A percentile compares a stretch with the other conserved stretches of the same genome.
These are phyloP conservation scores for Alternaria sp. DNA, from an alignment of 2,329 filamentous ascomycete genomes.

Conservation along the genomic window DNA sequence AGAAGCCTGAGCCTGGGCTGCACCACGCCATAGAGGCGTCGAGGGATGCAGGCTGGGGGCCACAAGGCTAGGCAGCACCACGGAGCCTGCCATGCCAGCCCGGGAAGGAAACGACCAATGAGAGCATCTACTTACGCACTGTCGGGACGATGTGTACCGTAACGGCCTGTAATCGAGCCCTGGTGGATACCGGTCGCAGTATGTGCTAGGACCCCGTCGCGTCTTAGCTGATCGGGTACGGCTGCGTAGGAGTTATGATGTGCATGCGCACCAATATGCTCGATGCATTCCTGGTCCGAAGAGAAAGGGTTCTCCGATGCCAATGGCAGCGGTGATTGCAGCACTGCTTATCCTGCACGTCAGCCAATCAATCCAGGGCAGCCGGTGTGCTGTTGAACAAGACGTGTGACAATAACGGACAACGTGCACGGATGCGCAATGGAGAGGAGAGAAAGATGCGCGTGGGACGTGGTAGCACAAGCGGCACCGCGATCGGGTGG, in stretches of 20 bases:
- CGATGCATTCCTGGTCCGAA: slow-evolving; percentile 55
- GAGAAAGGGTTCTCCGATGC: slow-evolving; percentile 52
- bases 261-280: slow-evolving; percentile 54
- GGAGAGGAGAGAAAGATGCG: slow-evolving; percentile 29
- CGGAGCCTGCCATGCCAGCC: slow-evolving; percentile 42
- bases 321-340: slow-evolving; percentile 52
- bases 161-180: slow-evolving; percentile 57
- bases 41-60: slow-evolving; percentile 43
- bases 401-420: slow-evolving; percentile 47
- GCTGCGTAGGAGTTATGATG: slow-evolving; percentile 53
- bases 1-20: slow-evolving; percentile 46
- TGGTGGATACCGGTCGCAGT: slow-evolving; percentile 54
- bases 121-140: slow-evolving; percentile 59
- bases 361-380: slow-evolving; percentile 48
- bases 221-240: slow-evolving; percentile 58
- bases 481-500: slow-evolving; percentile 44
- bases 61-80: slow-evolving; percentile 47
- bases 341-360: slow-evolving; percentile 51
- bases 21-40: slow-evolving; percentile 45
- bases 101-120: slow-evolving; percentile 47
- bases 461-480: slow-evolving; percentile 45
- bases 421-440: slow-evolving; percentile 43
- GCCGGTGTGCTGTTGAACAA: slow-evolving; percentile 39
- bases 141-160: slow-evolving; percentile 61
- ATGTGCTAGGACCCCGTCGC: slow-evolving; percentile 57